These are phyloP conservation scores for Lindgomyces ingoldianus DNA, from an alignment of 495 filamentous ascomycete species.

Conservation along the genomic window DNA sequence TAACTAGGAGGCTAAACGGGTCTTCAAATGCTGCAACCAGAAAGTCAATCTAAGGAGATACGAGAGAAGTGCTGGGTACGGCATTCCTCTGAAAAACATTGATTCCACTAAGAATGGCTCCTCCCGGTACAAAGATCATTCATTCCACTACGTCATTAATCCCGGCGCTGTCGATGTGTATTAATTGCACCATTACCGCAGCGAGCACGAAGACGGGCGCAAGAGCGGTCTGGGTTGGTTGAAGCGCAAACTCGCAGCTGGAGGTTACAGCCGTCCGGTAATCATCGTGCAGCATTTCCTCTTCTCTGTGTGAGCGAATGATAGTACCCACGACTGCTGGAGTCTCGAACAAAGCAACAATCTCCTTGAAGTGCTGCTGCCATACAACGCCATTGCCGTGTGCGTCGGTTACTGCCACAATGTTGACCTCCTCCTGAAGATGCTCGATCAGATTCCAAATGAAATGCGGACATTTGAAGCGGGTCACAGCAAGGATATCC, in stretches of 20 bases:
- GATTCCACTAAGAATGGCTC: neutral
- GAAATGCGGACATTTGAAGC: no score
- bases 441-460: neutral
- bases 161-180: constrained; percentile 13
- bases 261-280: constrained; percentile 3
- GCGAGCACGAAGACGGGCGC: neutral
- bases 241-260: constrained; percentile 11
- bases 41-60: neutral
- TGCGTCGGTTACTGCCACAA: neutral
- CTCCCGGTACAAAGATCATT: neutral
- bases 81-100: neutral
- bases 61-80: neutral
- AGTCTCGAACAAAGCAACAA: no score
- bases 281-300: constrained; percentile 9
- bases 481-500: neutral
- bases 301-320: neutral
- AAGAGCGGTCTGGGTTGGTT: constrained; percentile 12
- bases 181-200: constrained; percentile 7
- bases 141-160: constrained; percentile 10
- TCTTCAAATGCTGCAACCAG: neutral
- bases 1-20: neutral
- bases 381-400: constrained; percentile 4
- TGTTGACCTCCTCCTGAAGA: neutral
- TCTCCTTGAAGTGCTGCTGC: neutral
- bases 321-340: neutral